Evolutionary conservation across 192 early-diverging fungal species (phyloP).

Genomic region (Entrophospora sp.): DNA sequence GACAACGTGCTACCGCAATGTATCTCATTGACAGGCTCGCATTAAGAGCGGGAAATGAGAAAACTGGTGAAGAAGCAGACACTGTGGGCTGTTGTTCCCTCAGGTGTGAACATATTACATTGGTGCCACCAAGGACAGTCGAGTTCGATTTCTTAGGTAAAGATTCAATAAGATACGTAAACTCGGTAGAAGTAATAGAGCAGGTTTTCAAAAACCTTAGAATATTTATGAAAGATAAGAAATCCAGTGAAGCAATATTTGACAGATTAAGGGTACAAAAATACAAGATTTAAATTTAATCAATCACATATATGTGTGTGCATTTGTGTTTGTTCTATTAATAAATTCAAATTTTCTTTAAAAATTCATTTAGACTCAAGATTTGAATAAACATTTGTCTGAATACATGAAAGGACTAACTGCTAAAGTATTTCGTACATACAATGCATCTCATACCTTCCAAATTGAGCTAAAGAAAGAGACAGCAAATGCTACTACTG

Average conservation of each 20-base stretch:
- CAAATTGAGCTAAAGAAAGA: slow-evolving; percentile 70
- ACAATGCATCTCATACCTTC: slow-evolving; percentile 91
- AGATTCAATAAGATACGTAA: slow-evolving; percentile 92
- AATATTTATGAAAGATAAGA: slow-evolving; percentile 78
- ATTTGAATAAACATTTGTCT: slow-evolving; percentile 84
- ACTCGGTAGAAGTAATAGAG: slow-evolving; percentile 70
- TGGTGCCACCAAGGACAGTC: slow-evolving; percentile 77
- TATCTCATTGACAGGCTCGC: slow-evolving; percentile 94
- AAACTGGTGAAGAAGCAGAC: slow-evolving; percentile 91
- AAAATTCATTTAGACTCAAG: slow-evolving; percentile 43
- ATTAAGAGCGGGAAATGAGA: slow-evolving; percentile 95
- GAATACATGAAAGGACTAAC: slow-evolving; percentile 84
- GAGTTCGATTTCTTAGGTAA: slow-evolving; percentile 97
- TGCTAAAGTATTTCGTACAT: slow-evolving; percentile 99
- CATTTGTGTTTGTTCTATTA: neutral
- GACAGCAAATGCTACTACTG: slow-evolving; percentile 57
- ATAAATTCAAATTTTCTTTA: neutral
- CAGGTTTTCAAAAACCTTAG: slow-evolving; percentile 92
- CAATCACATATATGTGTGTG: slow-evolving; percentile 47
- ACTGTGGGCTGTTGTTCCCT: slow-evolving; percentile 98
- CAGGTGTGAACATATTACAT: slow-evolving; percentile 81
- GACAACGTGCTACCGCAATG: slow-evolving; percentile 89
- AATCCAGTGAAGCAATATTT: slow-evolving; percentile 72
- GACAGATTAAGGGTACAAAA: slow-evolving; percentile 91
- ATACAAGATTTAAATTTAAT: too few relatives aligned